phyloP scores from a whole-genome alignment of 2,329 filamentous ascomycete species.

The Pseudogymnoascus sp. region DNA sequence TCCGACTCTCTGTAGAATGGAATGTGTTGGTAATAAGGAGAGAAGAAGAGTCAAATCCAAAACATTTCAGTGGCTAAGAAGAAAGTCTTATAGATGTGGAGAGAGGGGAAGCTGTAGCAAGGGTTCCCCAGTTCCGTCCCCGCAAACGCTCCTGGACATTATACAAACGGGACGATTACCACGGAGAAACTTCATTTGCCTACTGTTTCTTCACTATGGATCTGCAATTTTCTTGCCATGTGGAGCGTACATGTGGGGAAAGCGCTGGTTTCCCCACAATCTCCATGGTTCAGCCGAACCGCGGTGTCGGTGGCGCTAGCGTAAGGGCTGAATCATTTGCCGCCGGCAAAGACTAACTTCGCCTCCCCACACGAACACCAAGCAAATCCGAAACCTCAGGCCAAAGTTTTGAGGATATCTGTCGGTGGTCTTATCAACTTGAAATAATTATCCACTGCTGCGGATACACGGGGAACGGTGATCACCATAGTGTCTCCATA shows the following conservation, averaged over 20 bases:
- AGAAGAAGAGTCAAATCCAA: slow-evolving; percentile 4
- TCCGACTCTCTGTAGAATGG: neutral
- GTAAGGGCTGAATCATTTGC: neutral
- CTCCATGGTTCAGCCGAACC: neutral
- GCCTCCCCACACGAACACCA: neutral
- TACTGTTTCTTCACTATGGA: neutral
- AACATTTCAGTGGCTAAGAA: slow-evolving; percentile 6
- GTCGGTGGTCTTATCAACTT: neutral
- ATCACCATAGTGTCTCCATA: slow-evolving; percentile 3
- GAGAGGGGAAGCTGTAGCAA: neutral
- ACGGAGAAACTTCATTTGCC: slow-evolving; percentile 6
- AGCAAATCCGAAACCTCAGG: neutral
- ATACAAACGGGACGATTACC: slow-evolving; percentile 3
- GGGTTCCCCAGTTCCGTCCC: slow-evolving; percentile 9
- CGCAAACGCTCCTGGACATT: neutral
- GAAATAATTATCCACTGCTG: slow-evolving; percentile 5
- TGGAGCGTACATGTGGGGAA: neutral
- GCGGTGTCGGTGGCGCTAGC: neutral
- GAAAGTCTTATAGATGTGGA: slow-evolving; percentile 4
- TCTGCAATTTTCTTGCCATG: neutral
- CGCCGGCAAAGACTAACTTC: slow-evolving; percentile 4
- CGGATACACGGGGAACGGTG: neutral
- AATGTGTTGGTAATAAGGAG: neutral
- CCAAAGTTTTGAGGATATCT: neutral
- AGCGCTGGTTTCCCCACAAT: neutral